Evolutionary conservation across 2,329 filamentous ascomycete genomes (phyloP).

Genomic region (Podosphaera xanthii): DNA sequence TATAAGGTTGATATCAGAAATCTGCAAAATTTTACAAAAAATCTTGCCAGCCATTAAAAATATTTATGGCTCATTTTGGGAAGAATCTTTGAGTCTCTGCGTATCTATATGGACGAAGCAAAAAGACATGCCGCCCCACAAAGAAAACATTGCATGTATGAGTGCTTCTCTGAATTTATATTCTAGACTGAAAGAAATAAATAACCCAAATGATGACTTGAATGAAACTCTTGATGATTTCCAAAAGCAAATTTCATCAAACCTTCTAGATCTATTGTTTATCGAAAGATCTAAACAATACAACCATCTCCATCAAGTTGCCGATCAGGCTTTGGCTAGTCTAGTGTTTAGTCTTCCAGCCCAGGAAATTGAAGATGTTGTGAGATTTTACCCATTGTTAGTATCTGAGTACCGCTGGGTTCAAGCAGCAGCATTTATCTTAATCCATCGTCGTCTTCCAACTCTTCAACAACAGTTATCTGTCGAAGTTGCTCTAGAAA

Average conservation of each 20-base stretch:
- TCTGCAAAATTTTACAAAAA: slow-evolving; percentile 31
- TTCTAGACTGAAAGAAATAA: slow-evolving; percentile 34
- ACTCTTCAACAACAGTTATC: slow-evolving; percentile 59
- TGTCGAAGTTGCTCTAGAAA: slow-evolving; percentile 50
- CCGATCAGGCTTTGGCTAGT: slow-evolving; percentile 51
- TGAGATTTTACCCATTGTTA: slow-evolving; percentile 52
- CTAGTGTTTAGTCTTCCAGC: slow-evolving; percentile 41
- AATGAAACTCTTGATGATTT: slow-evolving; percentile 46
- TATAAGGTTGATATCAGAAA: slow-evolving; percentile 24
- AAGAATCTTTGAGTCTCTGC: slow-evolving; percentile 35
- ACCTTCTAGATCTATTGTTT: slow-evolving; percentile 34
- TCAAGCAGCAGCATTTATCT: slow-evolving; percentile 56
- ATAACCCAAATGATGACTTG: slow-evolving; percentile 69
- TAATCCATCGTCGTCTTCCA: slow-evolving; percentile 65
- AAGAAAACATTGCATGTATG: slow-evolving; percentile 35
- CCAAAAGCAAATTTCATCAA: slow-evolving; percentile 30
- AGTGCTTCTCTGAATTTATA: slow-evolving; percentile 54
- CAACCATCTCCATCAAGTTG: slow-evolving; percentile 43
- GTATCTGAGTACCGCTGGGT: slow-evolving; percentile 52
- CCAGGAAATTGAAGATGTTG: slow-evolving; percentile 36
- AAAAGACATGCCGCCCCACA: slow-evolving; percentile 17
- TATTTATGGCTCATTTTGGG: slow-evolving; percentile 80
- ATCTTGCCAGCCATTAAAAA: slow-evolving; percentile 55
- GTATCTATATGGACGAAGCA: slow-evolving; percentile 30
- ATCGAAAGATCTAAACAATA: slow-evolving; percentile 23